Conservation (phyloP, 306 rosid genomes). For the Medicago ruthenica region DNA sequence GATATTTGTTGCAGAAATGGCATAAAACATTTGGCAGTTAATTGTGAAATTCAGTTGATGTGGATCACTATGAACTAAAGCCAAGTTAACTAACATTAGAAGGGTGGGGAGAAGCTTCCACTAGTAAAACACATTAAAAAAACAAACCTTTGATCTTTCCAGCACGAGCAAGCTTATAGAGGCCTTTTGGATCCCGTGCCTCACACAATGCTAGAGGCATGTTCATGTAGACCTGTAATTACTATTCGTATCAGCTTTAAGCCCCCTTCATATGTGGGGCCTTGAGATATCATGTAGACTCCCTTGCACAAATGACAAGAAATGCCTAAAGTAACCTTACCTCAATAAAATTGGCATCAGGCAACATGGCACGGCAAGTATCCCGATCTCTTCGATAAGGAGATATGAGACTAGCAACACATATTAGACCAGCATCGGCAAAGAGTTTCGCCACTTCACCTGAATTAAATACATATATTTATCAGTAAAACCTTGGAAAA, state of each 20-base stretch:
- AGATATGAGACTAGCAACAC: constrained; percentile 83
- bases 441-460: constrained; percentile 88
- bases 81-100: background rate
- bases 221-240: constrained; percentile 81
- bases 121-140: constrained; percentile 37
- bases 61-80: background rate
- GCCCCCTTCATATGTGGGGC: no score
- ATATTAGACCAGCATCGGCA: constrained; percentile 80
- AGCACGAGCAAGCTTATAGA: constrained; percentile 88
- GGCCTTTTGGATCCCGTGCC: constrained; percentile 85
- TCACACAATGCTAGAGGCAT: constrained; percentile 81
- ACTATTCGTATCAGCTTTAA: constrained; percentile 34
- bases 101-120: background rate
- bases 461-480: constrained; percentile 41
- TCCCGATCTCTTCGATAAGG: constrained; percentile 79
- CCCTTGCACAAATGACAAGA: constrained; percentile 27
- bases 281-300: constrained; percentile 38
- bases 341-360: constrained; percentile 72
- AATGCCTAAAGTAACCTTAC: constrained; percentile 47
- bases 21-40: background rate
- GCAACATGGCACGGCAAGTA: constrained; percentile 73
- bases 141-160: constrained; percentile 82
- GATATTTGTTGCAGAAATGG: background rate
- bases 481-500: constrained; percentile 38
- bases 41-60: background rate